phyloP scores from a whole-genome alignment of 1,284 basidiomycete genomes.

The Microbotryum saponariae region DNA sequence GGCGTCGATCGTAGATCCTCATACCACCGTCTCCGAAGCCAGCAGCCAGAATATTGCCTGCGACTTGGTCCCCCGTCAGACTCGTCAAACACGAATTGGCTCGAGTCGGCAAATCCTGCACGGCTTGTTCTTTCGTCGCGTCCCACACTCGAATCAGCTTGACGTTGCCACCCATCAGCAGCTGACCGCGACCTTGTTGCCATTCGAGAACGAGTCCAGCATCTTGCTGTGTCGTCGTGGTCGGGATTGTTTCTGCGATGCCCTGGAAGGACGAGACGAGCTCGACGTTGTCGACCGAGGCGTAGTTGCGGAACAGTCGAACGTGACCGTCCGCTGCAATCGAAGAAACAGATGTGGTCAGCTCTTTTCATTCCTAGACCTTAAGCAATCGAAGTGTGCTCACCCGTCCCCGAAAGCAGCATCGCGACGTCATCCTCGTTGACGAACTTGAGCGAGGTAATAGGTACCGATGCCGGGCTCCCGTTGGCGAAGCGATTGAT shows the following conservation, averaged over 20 bases:
- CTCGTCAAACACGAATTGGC: slow-evolving; percentile 83
- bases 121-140: slow-evolving; percentile 65
- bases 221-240: slow-evolving; percentile 53
- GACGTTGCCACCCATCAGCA: slow-evolving; percentile 86
- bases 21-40: slow-evolving; percentile 90
- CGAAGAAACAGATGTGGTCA: slow-evolving; percentile 1
- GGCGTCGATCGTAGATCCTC: slow-evolving; percentile 82
- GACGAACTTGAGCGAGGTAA: slow-evolving; percentile 86
- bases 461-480: slow-evolving; percentile 53
- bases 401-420: slow-evolving; percentile 78
- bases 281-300: slow-evolving; percentile 50
- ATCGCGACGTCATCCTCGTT: slow-evolving; percentile 93
- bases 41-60: slow-evolving; percentile 73
- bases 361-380: not conserved
- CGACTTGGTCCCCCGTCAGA: slow-evolving; percentile 69
- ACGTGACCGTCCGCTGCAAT: slow-evolving; percentile 76
- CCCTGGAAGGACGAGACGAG: slow-evolving; percentile 92
- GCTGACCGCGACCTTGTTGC: slow-evolving; percentile 79
- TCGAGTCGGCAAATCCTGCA: slow-evolving; percentile 76
- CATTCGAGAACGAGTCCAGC: slow-evolving; percentile 84
- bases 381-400: slow-evolving; percentile 18
- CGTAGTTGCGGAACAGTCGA: slow-evolving; percentile 84
- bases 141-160: slow-evolving; percentile 89
- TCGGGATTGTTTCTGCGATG: slow-evolving; percentile 65
- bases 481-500: slow-evolving; percentile 83